Conservation (phyloP, 2,329 filamentous ascomycete species). For the Colletotrichum spaethianum region DNA sequence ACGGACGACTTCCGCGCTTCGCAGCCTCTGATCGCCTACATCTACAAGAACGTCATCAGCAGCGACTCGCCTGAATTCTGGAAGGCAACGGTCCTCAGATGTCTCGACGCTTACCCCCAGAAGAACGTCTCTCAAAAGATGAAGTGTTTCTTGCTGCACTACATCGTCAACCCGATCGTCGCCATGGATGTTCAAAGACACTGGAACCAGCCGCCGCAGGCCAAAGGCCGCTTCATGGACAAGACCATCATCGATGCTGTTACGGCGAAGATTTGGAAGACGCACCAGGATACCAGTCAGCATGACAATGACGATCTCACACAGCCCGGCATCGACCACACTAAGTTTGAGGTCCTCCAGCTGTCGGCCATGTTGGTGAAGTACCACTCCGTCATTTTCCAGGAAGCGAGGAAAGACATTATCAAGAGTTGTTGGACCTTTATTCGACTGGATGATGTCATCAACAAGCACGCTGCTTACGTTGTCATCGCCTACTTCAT, state of each 20-base stretch:
- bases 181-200: slow-evolving; percentile 95
- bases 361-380: slow-evolving; percentile 96
- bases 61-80: slow-evolving; percentile 90
- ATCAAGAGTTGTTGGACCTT: slow-evolving; percentile 99
- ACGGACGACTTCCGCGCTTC: slow-evolving; percentile 85
- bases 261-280: slow-evolving; percentile 93
- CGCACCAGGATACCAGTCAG: slow-evolving; percentile 83
- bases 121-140: slow-evolving; percentile 87
- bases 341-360: slow-evolving; percentile 94
- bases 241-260: slow-evolving; percentile 89
- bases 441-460: slow-evolving; percentile 97
- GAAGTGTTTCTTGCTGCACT: slow-evolving; percentile 92
- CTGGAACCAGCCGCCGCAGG: slow-evolving; percentile 73
- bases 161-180: slow-evolving; percentile 95
- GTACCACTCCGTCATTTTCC: slow-evolving; percentile 88
- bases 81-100: slow-evolving; percentile 84
- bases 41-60: slow-evolving; percentile 88
- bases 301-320: slow-evolving; percentile 91
- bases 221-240: slow-evolving; percentile 81
- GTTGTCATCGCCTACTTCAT: slow-evolving; percentile 99
- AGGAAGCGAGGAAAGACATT: slow-evolving; percentile 95
- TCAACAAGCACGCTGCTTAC: slow-evolving; percentile 99
- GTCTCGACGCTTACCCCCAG: slow-evolving; percentile 88
- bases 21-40: slow-evolving; percentile 82
- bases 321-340: slow-evolving; percentile 93